These are phyloP conservation scores for Kwoniella heveanensis DNA, from an alignment of 768 basidiomycete species.

Conservation along the genomic window DNA sequence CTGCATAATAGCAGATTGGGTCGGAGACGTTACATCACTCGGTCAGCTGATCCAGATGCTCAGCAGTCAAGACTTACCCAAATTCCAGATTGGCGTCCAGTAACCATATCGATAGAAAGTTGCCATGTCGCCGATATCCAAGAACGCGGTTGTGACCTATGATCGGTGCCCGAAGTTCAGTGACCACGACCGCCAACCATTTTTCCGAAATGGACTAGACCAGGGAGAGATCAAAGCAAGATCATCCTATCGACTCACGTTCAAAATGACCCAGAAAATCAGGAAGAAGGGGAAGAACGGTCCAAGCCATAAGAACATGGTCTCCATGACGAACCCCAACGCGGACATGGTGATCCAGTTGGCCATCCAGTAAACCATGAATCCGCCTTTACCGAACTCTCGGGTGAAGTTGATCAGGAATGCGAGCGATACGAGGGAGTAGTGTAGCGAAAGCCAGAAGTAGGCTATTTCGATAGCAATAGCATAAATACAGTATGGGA, in stretches of 20 bases:
- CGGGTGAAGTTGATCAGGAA: constrained; percentile 49
- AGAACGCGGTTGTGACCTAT: constrained; percentile 50
- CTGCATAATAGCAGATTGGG: constrained; percentile 15
- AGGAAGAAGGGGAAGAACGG: constrained; percentile 56
- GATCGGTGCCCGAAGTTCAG: no score
- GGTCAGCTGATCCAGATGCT: no score
- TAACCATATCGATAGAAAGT: constrained; percentile 54
- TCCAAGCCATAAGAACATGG: constrained; percentile 48
- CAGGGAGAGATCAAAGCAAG: no score
- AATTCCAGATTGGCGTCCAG: constrained; percentile 45
- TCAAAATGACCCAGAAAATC: constrained; percentile 51
- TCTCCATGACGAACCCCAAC: constrained; percentile 52
- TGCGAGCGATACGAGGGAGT: constrained; percentile 53
- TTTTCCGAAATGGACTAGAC: no score
- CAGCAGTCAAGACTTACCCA: constrained; percentile 27
- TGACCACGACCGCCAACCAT: no score
- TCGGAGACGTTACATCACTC: no score
- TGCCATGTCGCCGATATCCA: constrained; percentile 47
- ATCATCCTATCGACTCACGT: no score
- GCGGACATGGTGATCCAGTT: constrained; percentile 46
- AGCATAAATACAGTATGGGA: no score
- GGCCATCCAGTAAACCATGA: constrained; percentile 53
- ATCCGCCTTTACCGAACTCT: constrained; percentile 49
- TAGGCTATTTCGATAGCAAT: constrained; percentile 18
- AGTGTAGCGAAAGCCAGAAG: constrained; percentile 51